Evolutionary conservation across 148 eudicot genomes (phyloP), one percentile per base, ranked within the genome.

Genomic region (Bassia scoparia): DNA sequence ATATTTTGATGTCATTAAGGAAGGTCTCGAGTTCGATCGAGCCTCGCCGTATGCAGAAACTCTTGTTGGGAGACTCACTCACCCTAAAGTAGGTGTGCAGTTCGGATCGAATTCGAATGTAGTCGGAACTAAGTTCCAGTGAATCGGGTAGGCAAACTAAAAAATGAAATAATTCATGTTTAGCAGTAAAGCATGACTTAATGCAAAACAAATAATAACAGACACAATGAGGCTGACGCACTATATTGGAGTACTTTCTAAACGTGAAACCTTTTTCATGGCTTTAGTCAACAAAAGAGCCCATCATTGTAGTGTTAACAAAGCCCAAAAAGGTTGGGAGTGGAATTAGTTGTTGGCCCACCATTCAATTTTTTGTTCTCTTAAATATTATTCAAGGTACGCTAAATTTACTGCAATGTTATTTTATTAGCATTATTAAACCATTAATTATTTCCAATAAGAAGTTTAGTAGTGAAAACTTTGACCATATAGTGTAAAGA

Each of bases 311-410:
- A 0, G 52, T 52, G 48, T 68, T 58, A 76, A 71, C 21, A 24
- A 20, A 69, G 48, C 78, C 61, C 78, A 68, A 68, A 76, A 68
- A 69, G 68, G 27, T 74, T 30, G 63, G 61, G 63, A 59, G 48
- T 56, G 73, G 31, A 14, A 53, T 46, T 68, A 70, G 49, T 24
- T 54, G n/a, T 54, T n/a, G 63, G 63, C 61, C 62, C 74, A 55
- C 64, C 52, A 55, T 17, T 7, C 26, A 52, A n/a, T n/a, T 55
- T 35, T 9, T 54, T 33, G 13, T 53, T 15, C 4, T 4, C 33
- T 66, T 5, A 44, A 66, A 65, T 41, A 21, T 31, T 4, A 43
- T 10, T 33, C 5, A 53, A 24, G 29, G 23, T 27, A 26, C 23
- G 5, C 53, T 34, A 64, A 12, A 74, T 48, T 65, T 43, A 64